These are phyloP conservation scores for Cercospora zeina DNA, from an alignment of 2,329 filamentous ascomycete species.

Conservation along the genomic window DNA sequence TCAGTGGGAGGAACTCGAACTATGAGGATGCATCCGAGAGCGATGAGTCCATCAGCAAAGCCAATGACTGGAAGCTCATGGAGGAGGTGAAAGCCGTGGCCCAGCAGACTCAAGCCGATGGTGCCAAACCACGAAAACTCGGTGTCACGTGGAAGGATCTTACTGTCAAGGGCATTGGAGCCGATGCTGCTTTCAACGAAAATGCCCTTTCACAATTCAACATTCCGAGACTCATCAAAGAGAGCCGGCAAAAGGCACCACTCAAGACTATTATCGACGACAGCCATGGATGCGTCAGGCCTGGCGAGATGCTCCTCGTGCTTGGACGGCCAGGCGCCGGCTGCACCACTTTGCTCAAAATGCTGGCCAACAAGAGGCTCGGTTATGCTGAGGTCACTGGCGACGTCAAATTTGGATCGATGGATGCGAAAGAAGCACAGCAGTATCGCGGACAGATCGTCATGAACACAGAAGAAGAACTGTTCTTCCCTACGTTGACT, in stretches of 20 bases:
- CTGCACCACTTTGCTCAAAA: conserved; percentile 70
- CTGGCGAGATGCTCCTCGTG: conserved; percentile 50
- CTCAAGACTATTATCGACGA: conserved; percentile 64
- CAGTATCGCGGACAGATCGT: conserved; percentile 50
- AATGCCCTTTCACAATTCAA: conserved; percentile 57
- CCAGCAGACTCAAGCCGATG: conserved; percentile 49
- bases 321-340: conserved; percentile 37
- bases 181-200: conserved; percentile 64
- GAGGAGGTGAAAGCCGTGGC: conserved; percentile 50
- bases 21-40: conserved; percentile 13
- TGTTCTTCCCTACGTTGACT: conserved; percentile 59
- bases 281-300: conserved; percentile 65
- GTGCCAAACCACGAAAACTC: conserved; percentile 53
- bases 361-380: conserved; percentile 64
- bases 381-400: conserved; percentile 51
- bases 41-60: conserved; percentile 36
- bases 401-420: conserved; percentile 58
- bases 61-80: conserved; percentile 54
- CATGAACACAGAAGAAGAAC: conserved; percentile 51
- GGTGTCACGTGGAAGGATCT: conserved; percentile 67
- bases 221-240: conserved; percentile 48
- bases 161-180: conserved; percentile 61
- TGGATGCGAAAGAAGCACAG: conserved; percentile 47
- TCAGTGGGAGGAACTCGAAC: conserved; percentile 18
- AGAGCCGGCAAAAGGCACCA: conserved; percentile 52